These are phyloP conservation scores for Naganishia albida DNA, from an alignment of 1,284 basidiomycete species.

Conservation along the genomic window DNA sequence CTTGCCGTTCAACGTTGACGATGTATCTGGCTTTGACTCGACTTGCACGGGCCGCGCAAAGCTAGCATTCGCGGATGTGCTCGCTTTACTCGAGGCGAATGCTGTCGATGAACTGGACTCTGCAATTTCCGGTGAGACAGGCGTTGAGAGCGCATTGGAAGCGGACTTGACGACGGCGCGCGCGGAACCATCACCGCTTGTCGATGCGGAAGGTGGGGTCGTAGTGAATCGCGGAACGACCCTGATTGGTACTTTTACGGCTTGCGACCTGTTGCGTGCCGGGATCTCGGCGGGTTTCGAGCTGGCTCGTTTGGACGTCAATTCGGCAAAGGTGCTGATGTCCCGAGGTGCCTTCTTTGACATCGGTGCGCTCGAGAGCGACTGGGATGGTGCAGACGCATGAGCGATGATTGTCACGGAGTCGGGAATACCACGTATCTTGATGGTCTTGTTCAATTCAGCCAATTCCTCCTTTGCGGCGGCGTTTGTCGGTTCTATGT, in stretches of 20 bases:
- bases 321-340: slow-evolving; percentile 39
- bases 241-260: slow-evolving; percentile 25
- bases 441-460: slow-evolving; percentile 37
- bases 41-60: background rate
- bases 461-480: slow-evolving; percentile 42
- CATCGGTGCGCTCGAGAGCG: background rate
- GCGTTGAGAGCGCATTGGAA: background rate
- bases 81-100: slow-evolving; percentile 6
- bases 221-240: slow-evolving; percentile 31
- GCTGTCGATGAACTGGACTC: background rate
- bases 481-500: slow-evolving; percentile 41
- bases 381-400: background rate
- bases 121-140: background rate
- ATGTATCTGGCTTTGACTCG: background rate
- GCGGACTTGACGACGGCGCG: background rate
- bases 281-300: background rate
- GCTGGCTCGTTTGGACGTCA: background rate
- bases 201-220: background rate
- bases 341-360: slow-evolving; percentile 11
- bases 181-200: background rate
- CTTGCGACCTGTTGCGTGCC: slow-evolving; percentile 9
- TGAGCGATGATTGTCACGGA: too few species aligned
- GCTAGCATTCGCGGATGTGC: slow-evolving; percentile 4
- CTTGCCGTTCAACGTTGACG: background rate
- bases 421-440: slow-evolving; percentile 1